Evolutionary conservation across 805 yeast species (phyloP).

Genomic region (Millerago galiae): DNA sequence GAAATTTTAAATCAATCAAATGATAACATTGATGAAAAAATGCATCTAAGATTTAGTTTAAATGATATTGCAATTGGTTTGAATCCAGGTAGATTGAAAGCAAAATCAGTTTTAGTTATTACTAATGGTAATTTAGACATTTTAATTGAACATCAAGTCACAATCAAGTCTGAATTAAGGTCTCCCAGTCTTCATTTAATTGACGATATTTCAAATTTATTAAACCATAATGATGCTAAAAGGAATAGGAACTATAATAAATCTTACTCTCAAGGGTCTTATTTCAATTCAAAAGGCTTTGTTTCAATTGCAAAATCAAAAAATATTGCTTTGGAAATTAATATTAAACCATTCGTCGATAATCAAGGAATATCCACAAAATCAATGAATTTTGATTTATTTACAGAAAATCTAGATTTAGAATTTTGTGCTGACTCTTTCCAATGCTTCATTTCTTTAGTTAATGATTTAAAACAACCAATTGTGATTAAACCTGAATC

Average conservation of each 20-base stretch:
- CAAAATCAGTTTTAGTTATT: conserved; percentile 48
- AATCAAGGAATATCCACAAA: conserved; percentile 5
- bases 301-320: conserved; percentile 43
- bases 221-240: conserved; percentile 24
- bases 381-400: conserved; percentile 38
- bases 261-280: conserved; percentile 36
- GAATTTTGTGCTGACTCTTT: conserved; percentile 82
- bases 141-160: conserved; percentile 27
- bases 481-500: conserved; percentile 51
- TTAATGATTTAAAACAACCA: conserved; percentile 69
- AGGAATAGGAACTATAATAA: conserved; percentile 19
- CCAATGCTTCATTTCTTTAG: conserved; percentile 59
- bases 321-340: conserved; percentile 17
- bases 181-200: conserved; percentile 32
- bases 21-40: conserved; percentile 8
- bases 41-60: conserved; percentile 20
- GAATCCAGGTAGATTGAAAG: conserved; percentile 51
- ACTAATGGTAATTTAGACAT: conserved; percentile 51
- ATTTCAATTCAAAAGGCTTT: conserved; percentile 43
- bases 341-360: conserved; percentile 27
- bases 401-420: conserved; percentile 40
- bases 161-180: conserved; percentile 37
- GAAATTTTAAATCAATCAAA: neutral
- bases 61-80: conserved; percentile 56
- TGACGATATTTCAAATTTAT: conserved; percentile 47